phyloP scores from a whole-genome alignment of 179 eudicot species.

The Camellia oleifera region DNA sequence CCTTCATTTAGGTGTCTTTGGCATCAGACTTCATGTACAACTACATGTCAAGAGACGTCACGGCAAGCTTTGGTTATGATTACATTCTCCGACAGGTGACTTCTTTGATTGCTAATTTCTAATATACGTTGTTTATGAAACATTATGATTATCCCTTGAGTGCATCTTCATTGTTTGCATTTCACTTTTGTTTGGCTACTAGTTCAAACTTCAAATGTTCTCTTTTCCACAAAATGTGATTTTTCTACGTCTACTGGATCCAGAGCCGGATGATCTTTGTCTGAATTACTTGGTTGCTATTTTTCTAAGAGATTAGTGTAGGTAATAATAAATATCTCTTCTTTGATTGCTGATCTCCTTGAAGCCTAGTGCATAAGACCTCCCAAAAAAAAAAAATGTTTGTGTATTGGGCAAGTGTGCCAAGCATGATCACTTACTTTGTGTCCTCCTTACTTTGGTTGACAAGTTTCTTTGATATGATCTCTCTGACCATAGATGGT shows the following conservation, averaged over 20 bases:
- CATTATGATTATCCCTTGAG: too few species aligned
- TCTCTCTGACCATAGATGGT: not conserved
- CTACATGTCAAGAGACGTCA: slow-evolving; percentile 78
- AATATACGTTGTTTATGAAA: not conserved
- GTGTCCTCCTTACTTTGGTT: too few species aligned
- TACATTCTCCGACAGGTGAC: slow-evolving; percentile 84
- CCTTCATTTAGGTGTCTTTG: slow-evolving; percentile 62
- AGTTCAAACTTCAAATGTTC: not conserved
- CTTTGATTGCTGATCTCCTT: too few species aligned
- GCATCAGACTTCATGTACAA: slow-evolving; percentile 90
- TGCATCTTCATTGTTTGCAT: too few species aligned
- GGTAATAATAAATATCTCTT: not conserved
- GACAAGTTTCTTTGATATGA: too few species aligned
- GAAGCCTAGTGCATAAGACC: too few species aligned
- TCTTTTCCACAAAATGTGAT: not conserved
- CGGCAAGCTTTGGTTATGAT: slow-evolving; percentile 89
- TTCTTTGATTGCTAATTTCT: not conserved
- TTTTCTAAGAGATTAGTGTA: not conserved
- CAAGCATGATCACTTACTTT: too few species aligned
- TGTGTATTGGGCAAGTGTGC: too few species aligned
- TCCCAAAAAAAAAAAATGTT: too few species aligned
- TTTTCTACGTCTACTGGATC: not conserved
- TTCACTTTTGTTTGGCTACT: not conserved
- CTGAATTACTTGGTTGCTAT: not conserved
- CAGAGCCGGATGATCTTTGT: not conserved